Evolutionary conservation across 192 early-diverging fungal genomes (phyloP), one percentile per base, ranked within the genome.

Genomic region (Paraglomus brasilianum): DNA sequence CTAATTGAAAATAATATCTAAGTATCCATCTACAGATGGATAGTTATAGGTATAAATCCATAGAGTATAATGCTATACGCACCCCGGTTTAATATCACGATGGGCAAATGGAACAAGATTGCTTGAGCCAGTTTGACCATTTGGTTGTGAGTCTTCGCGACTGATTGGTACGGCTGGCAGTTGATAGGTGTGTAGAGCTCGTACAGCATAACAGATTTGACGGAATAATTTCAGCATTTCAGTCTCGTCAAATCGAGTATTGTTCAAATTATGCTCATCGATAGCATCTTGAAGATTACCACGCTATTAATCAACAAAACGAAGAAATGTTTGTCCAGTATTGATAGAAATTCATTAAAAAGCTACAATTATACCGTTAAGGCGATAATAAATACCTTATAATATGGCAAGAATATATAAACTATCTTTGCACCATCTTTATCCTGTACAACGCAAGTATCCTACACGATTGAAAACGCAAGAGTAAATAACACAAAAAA

Each of bases 51-150:
- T 17, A 55, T 55, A 7, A 55, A 55, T 6, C 8, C 52, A 55
- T 7, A 15, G 52, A 40, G 19, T 17, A 10, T 43, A 43, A 7
- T 61, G 19, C 30, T 42, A 36, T 46, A 51, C 41, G 72, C 74
- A 80, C 78, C 75, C 90, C 9, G 88, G 88, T 73, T 92, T 92
- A 61, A 92, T 88, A 67, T 92, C 90, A 8, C 90, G 77, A 63
- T 92, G 90, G 22, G 83, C 86, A 72, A 82, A 88, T 5, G 86
- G 79, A 21, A 81, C 73, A 70, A 79, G 53, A 24, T 45, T 62
- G 5, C 21, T 43, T 39, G 8, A 55, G 19, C 40, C 39, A n/a
- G 30, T 55, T 13, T 19, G 24, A 47, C 30, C 40, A 19, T 63
- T 38, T 46, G 39, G 9, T 24, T 66, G 15, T 14, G 41, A 40